Evolutionary conservation across 306 rosid species (phyloP).

Genomic region (Hippophae gyantsensis): DNA sequence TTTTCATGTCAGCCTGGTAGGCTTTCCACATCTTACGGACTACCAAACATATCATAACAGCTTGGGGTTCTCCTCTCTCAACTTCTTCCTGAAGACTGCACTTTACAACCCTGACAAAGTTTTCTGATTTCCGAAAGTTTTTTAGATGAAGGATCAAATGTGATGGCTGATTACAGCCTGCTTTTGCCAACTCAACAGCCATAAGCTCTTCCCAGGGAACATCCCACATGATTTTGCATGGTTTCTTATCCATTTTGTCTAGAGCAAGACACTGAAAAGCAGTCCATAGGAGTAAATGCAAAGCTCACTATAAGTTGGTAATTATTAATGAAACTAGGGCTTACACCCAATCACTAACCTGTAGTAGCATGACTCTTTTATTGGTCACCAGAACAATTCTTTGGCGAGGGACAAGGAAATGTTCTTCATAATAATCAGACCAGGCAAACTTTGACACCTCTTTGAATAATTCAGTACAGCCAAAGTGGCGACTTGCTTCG

Average conservation of each 20-base stretch:
- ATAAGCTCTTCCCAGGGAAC: slow-evolving; percentile 91
- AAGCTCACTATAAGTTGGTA: slow-evolving; percentile 20
- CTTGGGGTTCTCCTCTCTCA: slow-evolving; percentile 70
- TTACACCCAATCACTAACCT: slow-evolving; percentile 44
- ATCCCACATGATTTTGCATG: slow-evolving; percentile 92
- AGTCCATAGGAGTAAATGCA: slow-evolving; percentile 20
- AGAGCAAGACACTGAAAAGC: slow-evolving; percentile 58
- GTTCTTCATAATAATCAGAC: slow-evolving; percentile 87
- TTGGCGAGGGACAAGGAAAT: slow-evolving; percentile 63
- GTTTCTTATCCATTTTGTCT: slow-evolving; percentile 81
- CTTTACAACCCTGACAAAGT: slow-evolving; percentile 65
- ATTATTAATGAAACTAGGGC: background rate
- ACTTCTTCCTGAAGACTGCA: slow-evolving; percentile 48
- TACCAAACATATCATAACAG: slow-evolving; percentile 58
- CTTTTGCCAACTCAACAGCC: slow-evolving; percentile 86
- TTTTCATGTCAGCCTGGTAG: slow-evolving; percentile 58
- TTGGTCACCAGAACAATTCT: slow-evolving; percentile 80
- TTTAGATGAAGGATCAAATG: slow-evolving; percentile 86
- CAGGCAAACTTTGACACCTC: slow-evolving; percentile 91
- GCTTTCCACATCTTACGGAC: slow-evolving; percentile 71
- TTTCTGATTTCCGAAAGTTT: slow-evolving; percentile 72
- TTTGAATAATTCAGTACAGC: slow-evolving; percentile 90
- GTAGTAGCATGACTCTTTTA: slow-evolving; percentile 80
- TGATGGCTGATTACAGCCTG: slow-evolving; percentile 64
- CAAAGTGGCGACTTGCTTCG: slow-evolving; percentile 82